phyloP scores from a whole-genome alignment of 1,139 yeast genomes.

The Scheffersomyces stambukii region DNA sequence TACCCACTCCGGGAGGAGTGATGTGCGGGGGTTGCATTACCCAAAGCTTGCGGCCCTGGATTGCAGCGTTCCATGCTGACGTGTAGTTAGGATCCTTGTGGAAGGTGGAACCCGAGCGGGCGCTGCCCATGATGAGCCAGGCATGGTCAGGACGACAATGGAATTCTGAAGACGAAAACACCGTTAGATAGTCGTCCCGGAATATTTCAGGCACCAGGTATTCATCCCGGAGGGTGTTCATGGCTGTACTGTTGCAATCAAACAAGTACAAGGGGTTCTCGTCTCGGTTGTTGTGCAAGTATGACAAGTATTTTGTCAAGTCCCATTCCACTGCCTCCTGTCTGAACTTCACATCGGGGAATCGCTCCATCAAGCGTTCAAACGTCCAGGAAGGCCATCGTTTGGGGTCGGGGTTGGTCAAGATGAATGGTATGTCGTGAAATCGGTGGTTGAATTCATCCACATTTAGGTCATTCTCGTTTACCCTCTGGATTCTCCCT shows the following conservation, averaged over 20 bases:
- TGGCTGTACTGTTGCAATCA: constrained; percentile 71
- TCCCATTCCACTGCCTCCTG: constrained; percentile 88
- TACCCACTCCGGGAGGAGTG: constrained; percentile 82
- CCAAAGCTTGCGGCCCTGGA: constrained; percentile 80
- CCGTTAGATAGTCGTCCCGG: constrained; percentile 45
- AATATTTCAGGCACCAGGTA: constrained; percentile 55
- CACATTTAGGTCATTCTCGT: constrained; percentile 35
- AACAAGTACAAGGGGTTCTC: constrained; percentile 83
- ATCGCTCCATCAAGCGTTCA: constrained; percentile 43
- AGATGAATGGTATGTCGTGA: constrained; percentile 63
- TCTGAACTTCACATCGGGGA: constrained; percentile 61
- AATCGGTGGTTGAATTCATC: constrained; percentile 44
- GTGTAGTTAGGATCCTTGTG: constrained; percentile 93
- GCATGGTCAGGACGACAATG: constrained; percentile 80
- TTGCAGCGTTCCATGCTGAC: constrained; percentile 83
- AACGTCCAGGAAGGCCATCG: constrained; percentile 75
- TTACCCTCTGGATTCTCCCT: constrained; percentile 45
- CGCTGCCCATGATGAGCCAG: constrained; percentile 85
- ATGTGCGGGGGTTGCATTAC: constrained; percentile 76
- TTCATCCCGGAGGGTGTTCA: constrained; percentile 50
- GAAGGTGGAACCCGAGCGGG: constrained; percentile 79
- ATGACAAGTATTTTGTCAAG: constrained; percentile 55
- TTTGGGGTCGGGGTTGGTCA: constrained; percentile 30
- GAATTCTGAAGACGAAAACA: constrained; percentile 27
- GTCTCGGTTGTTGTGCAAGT: constrained; percentile 59